Evolutionary conservation across 2,329 filamentous ascomycete genomes (phyloP).

Genomic region (Aspergillus arachidicola): DNA sequence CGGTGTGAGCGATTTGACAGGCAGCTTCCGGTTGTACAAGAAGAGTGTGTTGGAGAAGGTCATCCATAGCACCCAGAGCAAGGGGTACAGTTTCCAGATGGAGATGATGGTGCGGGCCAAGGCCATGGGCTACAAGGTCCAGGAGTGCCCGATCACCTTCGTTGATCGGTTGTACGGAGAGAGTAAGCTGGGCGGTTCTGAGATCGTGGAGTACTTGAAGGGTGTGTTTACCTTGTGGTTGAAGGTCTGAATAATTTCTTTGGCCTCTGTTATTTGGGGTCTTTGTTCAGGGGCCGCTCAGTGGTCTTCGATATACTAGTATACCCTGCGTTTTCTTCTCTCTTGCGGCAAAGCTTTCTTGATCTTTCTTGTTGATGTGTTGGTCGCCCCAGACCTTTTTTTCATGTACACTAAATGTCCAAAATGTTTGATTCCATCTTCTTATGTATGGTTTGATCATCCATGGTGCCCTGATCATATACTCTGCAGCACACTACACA

Average conservation of each 20-base stretch:
- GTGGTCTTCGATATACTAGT: constrained; percentile 11
- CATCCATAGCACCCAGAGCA: constrained; percentile 87
- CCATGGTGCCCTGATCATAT: neutral
- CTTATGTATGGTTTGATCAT: neutral
- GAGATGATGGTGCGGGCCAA: constrained; percentile 98
- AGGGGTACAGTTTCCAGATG: constrained; percentile 99
- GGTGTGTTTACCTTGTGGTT: constrained; percentile 77
- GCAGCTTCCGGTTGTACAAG: constrained; percentile 94
- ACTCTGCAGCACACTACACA: constrained; percentile 15
- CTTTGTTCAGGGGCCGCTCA: constrained; percentile 4
- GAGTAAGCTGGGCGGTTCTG: constrained; percentile 88
- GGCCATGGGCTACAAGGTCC: constrained; percentile 90
- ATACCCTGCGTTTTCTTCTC: constrained; percentile 16
- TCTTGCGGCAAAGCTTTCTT: constrained; percentile 6
- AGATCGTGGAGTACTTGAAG: constrained; percentile 96
- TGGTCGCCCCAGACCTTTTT: neutral
- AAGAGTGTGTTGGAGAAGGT: constrained; percentile 85
- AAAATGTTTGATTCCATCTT: constrained; percentile 1
- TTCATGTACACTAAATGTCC: constrained; percentile 1
- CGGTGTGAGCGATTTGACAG: constrained; percentile 93
- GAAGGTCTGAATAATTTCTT: constrained; percentile 60
- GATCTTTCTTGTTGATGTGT: neutral
- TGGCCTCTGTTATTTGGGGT: constrained; percentile 11
- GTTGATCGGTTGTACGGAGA: constrained; percentile 95
- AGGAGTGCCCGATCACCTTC: constrained; percentile 94